phyloP scores from a whole-genome alignment of 345 rosid genomes.

The Litchi chinensis region DNA sequence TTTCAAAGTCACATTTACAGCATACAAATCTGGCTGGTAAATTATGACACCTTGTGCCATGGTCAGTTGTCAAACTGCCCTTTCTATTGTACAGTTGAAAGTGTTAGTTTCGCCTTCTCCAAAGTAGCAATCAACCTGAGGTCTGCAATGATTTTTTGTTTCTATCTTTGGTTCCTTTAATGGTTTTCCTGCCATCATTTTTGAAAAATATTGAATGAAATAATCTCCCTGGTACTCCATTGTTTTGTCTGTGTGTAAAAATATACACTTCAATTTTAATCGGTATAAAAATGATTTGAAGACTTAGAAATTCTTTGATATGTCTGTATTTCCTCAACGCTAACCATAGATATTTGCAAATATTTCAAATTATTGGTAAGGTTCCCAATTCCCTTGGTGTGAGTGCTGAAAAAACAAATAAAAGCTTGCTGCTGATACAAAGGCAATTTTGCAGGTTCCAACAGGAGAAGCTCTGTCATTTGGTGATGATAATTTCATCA shows the following conservation, averaged over 20 bases:
- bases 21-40: background rate
- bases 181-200: constrained; percentile 1
- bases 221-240: background rate
- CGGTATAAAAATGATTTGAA: background rate
- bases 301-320: background rate
- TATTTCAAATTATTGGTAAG: constrained; percentile 15
- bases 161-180: background rate
- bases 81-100: background rate
- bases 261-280: background rate
- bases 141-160: background rate
- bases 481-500: constrained; percentile 68
- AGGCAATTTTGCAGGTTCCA: constrained; percentile 59
- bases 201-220: background rate
- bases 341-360: background rate
- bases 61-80: background rate
- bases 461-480: constrained; percentile 74
- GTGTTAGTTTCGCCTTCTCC: background rate
- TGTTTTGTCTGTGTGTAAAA: background rate
- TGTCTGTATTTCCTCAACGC: background rate
- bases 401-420: background rate
- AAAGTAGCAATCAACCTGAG: background rate
- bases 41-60: background rate
- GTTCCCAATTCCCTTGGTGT: background rate
- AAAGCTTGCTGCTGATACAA: constrained; percentile 1
- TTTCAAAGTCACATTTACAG: background rate